A percentile compares a stretch with the other conserved stretches of the same genome.
Evolutionary conservation across 2,329 filamentous ascomycete genomes (phyloP).

Genomic region (Penicillium paneum): DNA sequence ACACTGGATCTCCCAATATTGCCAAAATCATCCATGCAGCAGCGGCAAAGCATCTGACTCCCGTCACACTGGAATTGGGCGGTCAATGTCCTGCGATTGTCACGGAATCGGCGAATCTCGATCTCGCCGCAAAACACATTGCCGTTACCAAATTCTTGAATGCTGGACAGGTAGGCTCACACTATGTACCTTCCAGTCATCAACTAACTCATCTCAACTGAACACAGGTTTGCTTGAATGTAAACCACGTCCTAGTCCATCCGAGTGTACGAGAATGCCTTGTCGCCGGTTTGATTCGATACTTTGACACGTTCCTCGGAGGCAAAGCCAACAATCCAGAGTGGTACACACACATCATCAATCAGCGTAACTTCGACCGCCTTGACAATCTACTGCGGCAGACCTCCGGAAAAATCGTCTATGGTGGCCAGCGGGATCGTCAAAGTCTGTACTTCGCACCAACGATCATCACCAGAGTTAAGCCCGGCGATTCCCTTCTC

Average conservation of each 20-base stretch:
- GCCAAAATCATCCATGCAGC: constrained; percentile 40
- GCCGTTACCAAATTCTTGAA: constrained; percentile 45
- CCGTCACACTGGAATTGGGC: constrained; percentile 46
- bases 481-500: constrained; percentile 39
- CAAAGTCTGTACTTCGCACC: constrained; percentile 35
- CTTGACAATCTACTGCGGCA: constrained; percentile 37
- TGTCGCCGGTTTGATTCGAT: constrained; percentile 32
- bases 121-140: constrained; percentile 45
- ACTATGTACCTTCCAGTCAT: background rate
- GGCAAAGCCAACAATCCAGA: constrained; percentile 18
- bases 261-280: constrained; percentile 40
- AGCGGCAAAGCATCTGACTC: constrained; percentile 48
- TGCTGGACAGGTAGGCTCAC: constrained; percentile 36
- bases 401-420: constrained; percentile 39
- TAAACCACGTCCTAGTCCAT: constrained; percentile 48
- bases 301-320: constrained; percentile 34
- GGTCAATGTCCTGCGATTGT: constrained; percentile 49
- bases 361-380: constrained; percentile 44
- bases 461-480: constrained; percentile 41
- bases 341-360: constrained; percentile 41
- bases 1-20: constrained; percentile 43
- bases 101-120: constrained; percentile 40
- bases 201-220: background rate
- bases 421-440: constrained; percentile 34
- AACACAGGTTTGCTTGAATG: constrained; percentile 34